Percentiles rank a stretch among this genome's conserved stretches.
These are phyloP conservation scores for Hyaloperonospora brassicae DNA, from an alignment of 352 stramenopile species.

Conservation along the genomic window DNA sequence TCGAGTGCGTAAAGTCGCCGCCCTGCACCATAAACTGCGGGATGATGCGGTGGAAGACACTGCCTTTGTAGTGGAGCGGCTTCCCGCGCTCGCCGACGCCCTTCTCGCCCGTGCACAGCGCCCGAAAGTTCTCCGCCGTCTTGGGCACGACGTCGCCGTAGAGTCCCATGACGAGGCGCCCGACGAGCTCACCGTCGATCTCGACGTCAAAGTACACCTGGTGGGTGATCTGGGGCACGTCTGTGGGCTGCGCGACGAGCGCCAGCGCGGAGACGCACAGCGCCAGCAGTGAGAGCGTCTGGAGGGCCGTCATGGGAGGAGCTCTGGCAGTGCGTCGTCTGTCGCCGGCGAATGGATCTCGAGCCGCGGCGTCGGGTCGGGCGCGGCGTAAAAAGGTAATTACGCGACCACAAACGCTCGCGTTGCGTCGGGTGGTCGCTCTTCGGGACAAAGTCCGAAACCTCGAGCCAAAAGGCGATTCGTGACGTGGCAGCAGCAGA, in stretches of 20 bases:
- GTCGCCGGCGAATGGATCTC: no score
- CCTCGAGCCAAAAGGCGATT: no score
- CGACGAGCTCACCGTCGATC: constrained; percentile 84
- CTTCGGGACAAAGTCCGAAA: no score
- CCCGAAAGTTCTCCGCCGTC: constrained; percentile 93
- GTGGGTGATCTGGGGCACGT: constrained; percentile 74
- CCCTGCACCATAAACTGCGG: constrained; percentile 90
- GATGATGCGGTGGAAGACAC: constrained; percentile 96
- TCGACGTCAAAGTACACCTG: constrained; percentile 96
- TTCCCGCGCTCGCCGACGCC: constrained; percentile 91
- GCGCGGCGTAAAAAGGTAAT: no score
- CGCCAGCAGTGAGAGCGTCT: no score
- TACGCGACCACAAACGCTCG: no score
- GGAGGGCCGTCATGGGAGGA: no score
- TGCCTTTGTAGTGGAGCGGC: constrained; percentile 94
- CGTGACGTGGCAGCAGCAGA: no score
- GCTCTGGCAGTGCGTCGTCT: no score
- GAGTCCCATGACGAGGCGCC: constrained; percentile 78
- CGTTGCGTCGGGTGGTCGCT: no score
- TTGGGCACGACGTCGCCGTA: constrained; percentile 84
- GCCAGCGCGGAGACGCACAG: constrained; percentile 4
- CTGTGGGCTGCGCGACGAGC: constrained; percentile 30
- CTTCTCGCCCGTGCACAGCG: constrained; percentile 96
- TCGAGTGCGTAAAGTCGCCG: constrained; percentile 76
- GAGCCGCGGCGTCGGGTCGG: no score